Base-by-base conservation (phyloP, 2,329 filamentous ascomycete genomes). In the Aspergillus tubingensis region DNA sequence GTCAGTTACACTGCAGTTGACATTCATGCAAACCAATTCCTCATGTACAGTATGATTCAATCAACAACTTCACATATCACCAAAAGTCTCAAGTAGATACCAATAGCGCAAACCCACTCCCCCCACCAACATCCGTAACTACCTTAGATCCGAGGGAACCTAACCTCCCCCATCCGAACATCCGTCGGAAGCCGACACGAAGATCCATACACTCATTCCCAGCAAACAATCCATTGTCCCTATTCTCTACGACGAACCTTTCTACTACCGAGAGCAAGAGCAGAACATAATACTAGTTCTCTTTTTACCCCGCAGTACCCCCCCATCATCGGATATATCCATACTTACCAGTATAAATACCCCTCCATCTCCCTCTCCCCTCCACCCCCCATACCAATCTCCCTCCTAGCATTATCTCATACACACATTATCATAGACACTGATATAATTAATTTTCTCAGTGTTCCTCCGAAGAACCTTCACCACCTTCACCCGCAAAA, bases 401-500 rank as follows among this genome's bases (percentile, higher is more conserved):
- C 43, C 13, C 27, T 30, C 27, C 25, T 7, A 8, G 25, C 25
- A 27, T 8, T 23, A 23, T 23, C 21, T 23, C 23, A 25, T 6
- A 27, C 25, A 27, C 7, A 27, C 25, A 27, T 27, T 27, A 27
- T 1, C 1, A 27, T 8, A 8, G 25, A 8, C 25, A 2, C 25
- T 27, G 25, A 25, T 25, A 25, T 1, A 25, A 25, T 0, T 1
- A 11, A 30, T 11, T 13, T 30, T 2, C 7, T 32, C 10, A 25
- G 50, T 38, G 17, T 15, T 49, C 48, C 25, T 15, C 11, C 32
- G 32, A 36, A 36, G 44, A 55, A 30, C 27, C 44, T 53, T 59
- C 47, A 44, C 44, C 30, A 36, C 13, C 41, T 25, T 52, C 17
- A 50, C 39, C 23, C 52, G 43, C 25, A 32, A 68, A 60, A 78